phyloP scores from a whole-genome alignment of 169 alveolate genomes.

The Plasmodium knowlesi region DNA sequence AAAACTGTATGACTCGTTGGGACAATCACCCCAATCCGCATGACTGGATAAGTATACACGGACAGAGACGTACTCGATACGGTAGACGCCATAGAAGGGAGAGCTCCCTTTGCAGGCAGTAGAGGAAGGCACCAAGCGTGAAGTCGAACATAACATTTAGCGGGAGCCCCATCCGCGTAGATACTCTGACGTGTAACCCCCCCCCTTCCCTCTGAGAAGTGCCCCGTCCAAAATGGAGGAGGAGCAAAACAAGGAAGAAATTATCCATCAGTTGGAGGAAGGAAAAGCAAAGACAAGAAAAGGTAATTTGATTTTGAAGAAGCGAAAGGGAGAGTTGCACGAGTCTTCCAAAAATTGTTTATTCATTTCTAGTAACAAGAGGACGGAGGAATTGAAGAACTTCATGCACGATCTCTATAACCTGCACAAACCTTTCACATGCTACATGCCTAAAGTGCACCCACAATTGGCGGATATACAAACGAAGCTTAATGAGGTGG shows the following conservation, averaged over 20 bases:
- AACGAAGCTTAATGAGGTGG: conserved; percentile 10
- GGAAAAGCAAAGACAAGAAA: conserved; percentile 50
- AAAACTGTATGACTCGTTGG: neutral
- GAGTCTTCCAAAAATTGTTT: conserved; percentile 34
- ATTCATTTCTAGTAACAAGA: conserved; percentile 45
- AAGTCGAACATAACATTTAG: neutral
- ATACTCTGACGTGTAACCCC: neutral
- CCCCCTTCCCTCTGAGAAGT: no score
- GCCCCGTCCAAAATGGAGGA: conserved; percentile 22
- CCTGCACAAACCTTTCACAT: conserved; percentile 36
- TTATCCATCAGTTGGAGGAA: neutral
- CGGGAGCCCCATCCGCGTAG: neutral
- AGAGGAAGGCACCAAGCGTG: neutral
- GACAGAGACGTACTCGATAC: neutral
- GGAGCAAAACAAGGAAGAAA: conserved; percentile 9
- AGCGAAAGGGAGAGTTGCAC: conserved; percentile 44
- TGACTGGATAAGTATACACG: neutral
- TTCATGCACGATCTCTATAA: conserved; percentile 49
- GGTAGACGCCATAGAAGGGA: neutral
- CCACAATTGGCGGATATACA: neutral
- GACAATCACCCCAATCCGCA: neutral
- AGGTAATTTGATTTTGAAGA: conserved; percentile 32
- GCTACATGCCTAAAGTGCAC: conserved; percentile 61
- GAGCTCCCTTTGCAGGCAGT: neutral
- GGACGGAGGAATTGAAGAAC: conserved; percentile 22